phyloP scores from a whole-genome alignment of 345 rosid species.

The Eucalyptus tenuipes region DNA sequence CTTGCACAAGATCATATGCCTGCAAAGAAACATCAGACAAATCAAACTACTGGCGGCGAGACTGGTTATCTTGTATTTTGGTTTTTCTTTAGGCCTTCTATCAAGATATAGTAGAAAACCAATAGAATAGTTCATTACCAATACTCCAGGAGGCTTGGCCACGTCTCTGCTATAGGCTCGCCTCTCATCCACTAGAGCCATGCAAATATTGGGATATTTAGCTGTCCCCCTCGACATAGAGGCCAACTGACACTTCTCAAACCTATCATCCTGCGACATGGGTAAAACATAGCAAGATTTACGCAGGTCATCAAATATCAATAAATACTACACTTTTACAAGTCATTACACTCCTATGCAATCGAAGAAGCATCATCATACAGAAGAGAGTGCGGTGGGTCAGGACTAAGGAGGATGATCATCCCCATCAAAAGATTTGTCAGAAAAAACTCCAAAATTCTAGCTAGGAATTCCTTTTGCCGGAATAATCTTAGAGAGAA shows the following conservation, averaged over 20 bases:
- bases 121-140: neutral
- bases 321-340: neutral
- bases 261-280: constrained; percentile 24
- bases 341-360: neutral
- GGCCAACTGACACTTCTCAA: constrained; percentile 10
- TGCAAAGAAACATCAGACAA: constrained; percentile 19
- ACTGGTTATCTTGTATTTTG: neutral
- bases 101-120: neutral
- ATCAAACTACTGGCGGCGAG: neutral
- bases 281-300: neutral
- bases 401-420: neutral
- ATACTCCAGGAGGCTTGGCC: constrained; percentile 30
- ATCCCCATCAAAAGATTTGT: neutral
- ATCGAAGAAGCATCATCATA: neutral
- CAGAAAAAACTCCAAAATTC: too few species aligned
- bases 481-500: neutral
- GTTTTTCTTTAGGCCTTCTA: neutral
- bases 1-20: constrained; percentile 94
- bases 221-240: constrained; percentile 1
- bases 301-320: neutral
- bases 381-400: neutral
- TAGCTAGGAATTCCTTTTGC: neutral
- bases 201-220: constrained; percentile 10
- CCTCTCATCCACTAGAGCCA: constrained; percentile 75
- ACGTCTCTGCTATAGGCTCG: constrained; percentile 20